Evolutionary conservation across 2,329 filamentous ascomycete species (phyloP).

Genomic region (Fusarium pseudonygamai): DNA sequence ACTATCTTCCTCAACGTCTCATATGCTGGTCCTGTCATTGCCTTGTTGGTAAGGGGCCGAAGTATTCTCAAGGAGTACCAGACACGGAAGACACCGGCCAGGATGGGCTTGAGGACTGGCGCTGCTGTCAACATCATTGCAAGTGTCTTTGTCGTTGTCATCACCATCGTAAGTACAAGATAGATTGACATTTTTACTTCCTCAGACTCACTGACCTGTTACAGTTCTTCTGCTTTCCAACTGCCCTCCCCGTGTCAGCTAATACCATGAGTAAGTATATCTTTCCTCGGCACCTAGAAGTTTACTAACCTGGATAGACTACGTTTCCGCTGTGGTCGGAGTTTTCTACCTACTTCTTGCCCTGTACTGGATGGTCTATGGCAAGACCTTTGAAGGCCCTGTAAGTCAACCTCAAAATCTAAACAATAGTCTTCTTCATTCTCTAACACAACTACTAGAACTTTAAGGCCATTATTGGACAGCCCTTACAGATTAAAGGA

Average conservation of each 20-base stretch:
- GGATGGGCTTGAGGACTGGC: background rate
- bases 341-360: background rate
- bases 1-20: slow-evolving; percentile 35
- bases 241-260: background rate
- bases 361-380: background rate
- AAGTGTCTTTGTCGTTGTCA: slow-evolving; percentile 2
- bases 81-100: slow-evolving; percentile 1
- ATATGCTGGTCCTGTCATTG: slow-evolving; percentile 23
- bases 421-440: rapidly evolving
- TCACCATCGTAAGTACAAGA: slow-evolving; percentile 5
- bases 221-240: slow-evolving; percentile 15
- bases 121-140: background rate
- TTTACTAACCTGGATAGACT: background rate
- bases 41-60: slow-evolving; percentile 13
- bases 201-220: background rate
- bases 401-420: background rate
- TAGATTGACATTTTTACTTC: no score
- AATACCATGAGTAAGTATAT: slow-evolving; percentile 1
- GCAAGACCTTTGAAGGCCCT: slow-evolving; percentile 2
- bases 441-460: background rate
- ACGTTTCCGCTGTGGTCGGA: slow-evolving; percentile 7
- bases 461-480: slow-evolving; percentile 1
- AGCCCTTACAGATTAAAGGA: background rate
- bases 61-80: background rate
- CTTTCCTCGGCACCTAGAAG: rapidly evolving